Conservation (phyloP, 2,329 filamentous ascomycete genomes). For the Penicillium sp. region DNA sequence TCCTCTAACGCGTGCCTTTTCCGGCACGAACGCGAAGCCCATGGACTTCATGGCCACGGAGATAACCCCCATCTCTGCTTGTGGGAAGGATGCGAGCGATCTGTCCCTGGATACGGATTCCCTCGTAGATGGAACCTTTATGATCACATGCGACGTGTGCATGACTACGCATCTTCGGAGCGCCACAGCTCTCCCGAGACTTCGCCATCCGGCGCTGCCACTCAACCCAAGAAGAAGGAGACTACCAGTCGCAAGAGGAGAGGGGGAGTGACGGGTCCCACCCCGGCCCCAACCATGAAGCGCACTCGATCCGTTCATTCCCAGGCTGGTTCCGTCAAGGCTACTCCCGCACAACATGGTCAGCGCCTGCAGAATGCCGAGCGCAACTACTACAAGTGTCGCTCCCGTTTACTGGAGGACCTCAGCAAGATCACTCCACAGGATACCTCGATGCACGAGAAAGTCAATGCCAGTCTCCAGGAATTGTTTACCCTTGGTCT, state of each 20-base stretch:
- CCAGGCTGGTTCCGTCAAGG: constrained; percentile 33
- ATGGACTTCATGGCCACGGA: constrained; percentile 91
- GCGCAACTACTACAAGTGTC: constrained; percentile 40
- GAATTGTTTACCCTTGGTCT: constrained; percentile 40
- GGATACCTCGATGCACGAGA: constrained; percentile 40
- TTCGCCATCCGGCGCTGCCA: constrained; percentile 27
- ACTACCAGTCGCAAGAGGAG: constrained; percentile 34
- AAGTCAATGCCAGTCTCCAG: constrained; percentile 42
- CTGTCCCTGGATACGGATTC: constrained; percentile 77
- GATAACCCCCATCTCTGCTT: constrained; percentile 87
- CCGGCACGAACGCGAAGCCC: constrained; percentile 89
- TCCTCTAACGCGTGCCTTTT: constrained; percentile 93
- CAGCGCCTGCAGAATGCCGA: constrained; percentile 41
- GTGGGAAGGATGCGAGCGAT: constrained; percentile 80
- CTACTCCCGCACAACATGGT: constrained; percentile 30
- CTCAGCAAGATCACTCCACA: constrained; percentile 37
- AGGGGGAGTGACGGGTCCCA: constrained; percentile 32
- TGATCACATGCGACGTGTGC: constrained; percentile 95
- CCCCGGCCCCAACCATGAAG: constrained; percentile 39
- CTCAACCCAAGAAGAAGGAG: constrained; percentile 38
- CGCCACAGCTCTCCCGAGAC: constrained; percentile 40
- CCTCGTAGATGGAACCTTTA: constrained; percentile 91
- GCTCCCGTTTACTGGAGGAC: constrained; percentile 37
- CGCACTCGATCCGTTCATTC: constrained; percentile 38
- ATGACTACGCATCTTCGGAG: constrained; percentile 52